Evolutionary conservation across 2,329 filamentous ascomycete genomes (phyloP).

Genomic region (Stenocarpella maydis): DNA sequence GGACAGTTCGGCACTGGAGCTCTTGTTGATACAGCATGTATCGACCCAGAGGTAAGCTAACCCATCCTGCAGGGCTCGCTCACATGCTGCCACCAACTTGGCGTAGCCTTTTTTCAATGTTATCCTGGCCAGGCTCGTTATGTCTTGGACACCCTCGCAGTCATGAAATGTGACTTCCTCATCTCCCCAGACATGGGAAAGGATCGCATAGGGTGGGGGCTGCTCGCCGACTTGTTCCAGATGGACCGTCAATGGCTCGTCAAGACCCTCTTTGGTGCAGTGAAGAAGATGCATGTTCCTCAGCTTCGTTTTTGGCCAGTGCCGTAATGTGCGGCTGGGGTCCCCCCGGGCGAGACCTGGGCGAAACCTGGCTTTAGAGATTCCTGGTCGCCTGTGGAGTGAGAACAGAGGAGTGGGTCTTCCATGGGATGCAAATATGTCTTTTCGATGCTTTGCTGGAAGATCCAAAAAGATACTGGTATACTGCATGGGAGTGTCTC

Average conservation of each 20-base stretch:
- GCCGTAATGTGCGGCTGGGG: background rate
- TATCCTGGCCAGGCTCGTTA: background rate
- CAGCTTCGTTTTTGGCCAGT: background rate
- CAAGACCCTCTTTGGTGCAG: background rate
- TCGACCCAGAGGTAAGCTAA: conserved; percentile 27
- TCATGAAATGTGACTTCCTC: conserved; percentile 16
- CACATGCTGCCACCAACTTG: conserved; percentile 2
- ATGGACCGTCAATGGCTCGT: background rate
- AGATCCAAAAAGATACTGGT: background rate
- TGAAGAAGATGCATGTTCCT: conserved; percentile 1
- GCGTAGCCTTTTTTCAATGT: conserved; percentile 10
- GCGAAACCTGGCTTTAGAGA: background rate
- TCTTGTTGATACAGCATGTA: conserved; percentile 34
- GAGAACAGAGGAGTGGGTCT: background rate
- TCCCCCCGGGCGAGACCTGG: too few relatives aligned
- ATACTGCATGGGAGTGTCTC: background rate
- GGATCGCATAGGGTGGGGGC: conserved; percentile 17
- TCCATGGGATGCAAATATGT: background rate
- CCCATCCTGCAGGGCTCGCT: conserved; percentile 11
- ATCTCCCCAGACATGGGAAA: conserved; percentile 17
- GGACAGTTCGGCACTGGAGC: conserved; percentile 21
- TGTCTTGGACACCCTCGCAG: background rate
- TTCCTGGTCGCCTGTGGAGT: background rate
- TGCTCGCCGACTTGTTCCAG: conserved; percentile 15
- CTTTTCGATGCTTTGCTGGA: too few relatives aligned